Evolutionary conservation across 345 rosid species (phyloP), one percentile per base, ranked within the genome.

Genomic region (Laguncularia racemosa): DNA sequence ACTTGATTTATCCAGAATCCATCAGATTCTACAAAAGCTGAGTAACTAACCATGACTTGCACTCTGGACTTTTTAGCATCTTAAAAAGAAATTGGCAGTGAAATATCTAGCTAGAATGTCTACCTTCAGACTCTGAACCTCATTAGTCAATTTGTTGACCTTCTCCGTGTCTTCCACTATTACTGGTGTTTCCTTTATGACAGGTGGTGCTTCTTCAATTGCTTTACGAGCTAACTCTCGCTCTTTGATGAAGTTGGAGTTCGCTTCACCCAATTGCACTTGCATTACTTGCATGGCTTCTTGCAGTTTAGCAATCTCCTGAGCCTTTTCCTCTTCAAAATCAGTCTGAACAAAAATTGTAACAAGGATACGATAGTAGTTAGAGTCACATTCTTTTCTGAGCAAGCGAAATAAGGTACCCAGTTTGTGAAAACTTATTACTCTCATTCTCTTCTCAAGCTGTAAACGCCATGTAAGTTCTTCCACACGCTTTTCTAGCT

Each of bases 381-480:
- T 33, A 33, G 11, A 9, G 40, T 33, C 3, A 7, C 40, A 33
- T 33, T 33, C 9, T 33, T 9, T 33, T 33, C 40, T 9, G 11
- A 33, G 40, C 9, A 33, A 33, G 3, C 7, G 9, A 33, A 33
- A 33, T 33, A 1, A 33, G 40, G 40, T 6, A 33, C 40, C 6
- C 40, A 33, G 40, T 33, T 33, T 33, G 9, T 33, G 40, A 33
- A 33, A 33, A 23, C 4, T 64, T 67, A 67, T 67, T 84, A 93
- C 99, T 84, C 97, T 84, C 73, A 87, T 68, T 71, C 95, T 85
- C 81, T 93, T 93, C 78, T 93, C 99, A 20, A 93, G 67, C 72
- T 93, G 99, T 71, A 93, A 73, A 51, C 99, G 91, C 97, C 97
- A 93, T 66, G 96, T 87, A 53, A 93, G 75, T 70, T 93, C 97